Conservation (phyloP, 2,329 filamentous ascomycete genomes). For the Fusarium circinatum region DNA sequence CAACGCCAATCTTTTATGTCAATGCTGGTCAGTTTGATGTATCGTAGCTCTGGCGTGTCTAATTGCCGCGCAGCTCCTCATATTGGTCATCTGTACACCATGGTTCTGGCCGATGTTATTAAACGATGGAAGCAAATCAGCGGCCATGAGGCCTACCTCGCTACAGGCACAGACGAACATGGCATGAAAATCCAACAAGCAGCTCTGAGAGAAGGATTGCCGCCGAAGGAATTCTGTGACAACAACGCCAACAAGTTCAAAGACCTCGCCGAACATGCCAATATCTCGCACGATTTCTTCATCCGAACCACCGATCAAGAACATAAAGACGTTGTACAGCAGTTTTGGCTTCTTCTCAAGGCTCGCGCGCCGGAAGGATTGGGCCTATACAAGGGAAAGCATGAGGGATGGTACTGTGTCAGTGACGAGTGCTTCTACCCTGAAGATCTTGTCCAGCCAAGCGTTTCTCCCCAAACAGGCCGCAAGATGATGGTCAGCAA, state of each 20-base stretch:
- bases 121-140: constrained; percentile 90
- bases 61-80: constrained; percentile 75
- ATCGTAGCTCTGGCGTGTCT: neutral
- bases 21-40: constrained; percentile 76
- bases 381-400: constrained; percentile 84
- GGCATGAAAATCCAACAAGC: constrained; percentile 97
- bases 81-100: constrained; percentile 92
- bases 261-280: constrained; percentile 74
- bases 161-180: constrained; percentile 96
- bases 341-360: constrained; percentile 86
- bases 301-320: constrained; percentile 88
- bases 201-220: constrained; percentile 74
- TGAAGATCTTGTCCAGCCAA: constrained; percentile 75
- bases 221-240: constrained; percentile 89
- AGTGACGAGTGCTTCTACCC: constrained; percentile 98
- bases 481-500: constrained; percentile 82
- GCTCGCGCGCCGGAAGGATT: constrained; percentile 64
- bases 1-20: constrained; percentile 98
- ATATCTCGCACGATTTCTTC: constrained; percentile 84
- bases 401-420: constrained; percentile 96
- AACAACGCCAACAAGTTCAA: constrained; percentile 82
- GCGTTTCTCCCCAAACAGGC: constrained; percentile 82
- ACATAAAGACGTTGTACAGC: constrained; percentile 85
- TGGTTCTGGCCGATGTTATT: constrained; percentile 89
- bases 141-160: constrained; percentile 76